Evolutionary conservation across 345 rosid genomes (phyloP), one percentile per base, ranked within the genome.

Genomic region (Camelina laxa): DNA sequence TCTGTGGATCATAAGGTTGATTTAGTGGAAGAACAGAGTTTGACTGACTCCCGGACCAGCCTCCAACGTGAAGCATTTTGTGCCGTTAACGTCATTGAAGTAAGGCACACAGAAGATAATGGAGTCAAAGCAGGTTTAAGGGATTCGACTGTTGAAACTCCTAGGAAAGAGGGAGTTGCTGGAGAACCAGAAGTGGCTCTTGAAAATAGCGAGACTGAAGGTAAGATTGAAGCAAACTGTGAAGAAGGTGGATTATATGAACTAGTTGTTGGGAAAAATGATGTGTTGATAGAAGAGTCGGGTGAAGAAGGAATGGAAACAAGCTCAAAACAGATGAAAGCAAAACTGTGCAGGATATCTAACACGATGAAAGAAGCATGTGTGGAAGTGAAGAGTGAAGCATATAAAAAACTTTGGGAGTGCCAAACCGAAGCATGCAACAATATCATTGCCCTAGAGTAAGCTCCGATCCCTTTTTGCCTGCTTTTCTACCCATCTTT

Each of bases 391-490:
- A 69, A 36, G 65, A 45, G 60, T 69, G 64, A 36, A 54, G 66
- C 70, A 35, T 76, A 45, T 76, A 76, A 62, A 62, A 76, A 49
- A 54, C 75, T 76, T n/a, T 24, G 66, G 63, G 75, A 76, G 65
- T 16, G 66, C 42, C 80, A 76, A 57, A 17, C 27, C 14, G 65
- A 64, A 45, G 75, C 75, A 64, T 70, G 75, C 20, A 7, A 27
- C 70, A 64, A 76, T 24, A 63, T 76, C 60, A 47, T 64, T 56
- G 67, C 80, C 11, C 72, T 76, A 47, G 54, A 70, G 80, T 76
- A 56, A 24, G 66, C 66, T 63, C 19, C 27, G 14, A 30, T 22
- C 65, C 31, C 14, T 45, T 35, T 75, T 49, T 74, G 33, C 20
- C 15, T 41, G 14, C 39, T 42, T 48, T 58, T 36, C 6, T 44